These are phyloP conservation scores for Neurospora sp. DNA, from an alignment of 495 filamentous ascomycete species.

Conservation along the genomic window DNA sequence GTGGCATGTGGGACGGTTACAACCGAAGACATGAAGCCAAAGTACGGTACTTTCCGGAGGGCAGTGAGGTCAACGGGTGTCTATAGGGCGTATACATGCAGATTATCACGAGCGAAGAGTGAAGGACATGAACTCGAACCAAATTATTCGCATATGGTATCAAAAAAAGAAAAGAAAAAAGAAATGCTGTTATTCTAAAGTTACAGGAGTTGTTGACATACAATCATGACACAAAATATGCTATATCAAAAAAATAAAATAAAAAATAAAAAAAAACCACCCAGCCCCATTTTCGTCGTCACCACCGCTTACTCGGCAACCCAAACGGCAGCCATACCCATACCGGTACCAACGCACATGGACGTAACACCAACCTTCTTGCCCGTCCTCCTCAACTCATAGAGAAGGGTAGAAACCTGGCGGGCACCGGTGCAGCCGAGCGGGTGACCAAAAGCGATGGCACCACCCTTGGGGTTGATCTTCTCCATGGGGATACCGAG, in stretches of 20 bases:
- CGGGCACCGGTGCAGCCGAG: constrained; percentile 89
- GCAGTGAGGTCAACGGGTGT: neutral
- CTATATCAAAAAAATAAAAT: neutral
- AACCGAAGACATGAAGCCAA: neutral
- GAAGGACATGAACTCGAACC: neutral
- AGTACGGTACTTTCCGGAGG: neutral
- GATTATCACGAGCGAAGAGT: neutral
- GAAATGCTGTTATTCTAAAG: neutral
- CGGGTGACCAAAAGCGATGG: constrained; percentile 97
- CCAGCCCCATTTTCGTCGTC: neutral
- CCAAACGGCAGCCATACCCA: constrained; percentile 81
- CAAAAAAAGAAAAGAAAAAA: neutral
- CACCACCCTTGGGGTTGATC: constrained; percentile 95
- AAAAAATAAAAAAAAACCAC: neutral
- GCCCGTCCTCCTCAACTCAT: constrained; percentile 71
- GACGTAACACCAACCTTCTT: constrained; percentile 83
- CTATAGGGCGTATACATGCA: neutral
- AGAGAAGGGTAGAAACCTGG: constrained; percentile 85
- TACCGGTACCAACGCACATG: constrained; percentile 85
- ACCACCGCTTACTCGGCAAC: constrained; percentile 42
- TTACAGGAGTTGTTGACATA: neutral
- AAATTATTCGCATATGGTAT: neutral
- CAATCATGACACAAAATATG: neutral
- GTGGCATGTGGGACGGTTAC: neutral
- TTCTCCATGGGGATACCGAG: constrained; percentile 69